These are phyloP conservation scores for Cordyceps sp. DNA, from an alignment of 2,329 filamentous ascomycete genomes.

Conservation along the genomic window DNA sequence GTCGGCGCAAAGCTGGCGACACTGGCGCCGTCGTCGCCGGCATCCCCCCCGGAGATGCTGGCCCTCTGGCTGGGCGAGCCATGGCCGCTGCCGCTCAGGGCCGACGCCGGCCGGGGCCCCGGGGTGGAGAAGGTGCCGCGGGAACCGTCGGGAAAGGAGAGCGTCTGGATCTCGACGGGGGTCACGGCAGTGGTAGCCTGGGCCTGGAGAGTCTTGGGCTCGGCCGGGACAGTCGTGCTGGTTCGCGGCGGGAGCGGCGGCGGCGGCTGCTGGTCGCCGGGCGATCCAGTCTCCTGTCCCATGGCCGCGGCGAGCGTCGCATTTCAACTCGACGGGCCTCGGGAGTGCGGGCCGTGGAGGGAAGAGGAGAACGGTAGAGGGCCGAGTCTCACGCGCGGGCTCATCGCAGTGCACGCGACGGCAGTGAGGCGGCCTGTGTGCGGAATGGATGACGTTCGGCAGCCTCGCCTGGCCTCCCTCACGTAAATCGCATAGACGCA, in stretches of 20 bases:
- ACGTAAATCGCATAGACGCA: too few relatives aligned
- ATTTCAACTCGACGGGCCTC: slow-evolving; percentile 8
- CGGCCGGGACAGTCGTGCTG: slow-evolving; percentile 15
- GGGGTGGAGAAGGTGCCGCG: slow-evolving; percentile 42
- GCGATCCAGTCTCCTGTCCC: slow-evolving; percentile 11
- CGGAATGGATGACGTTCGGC: too few relatives aligned
- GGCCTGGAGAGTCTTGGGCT: slow-evolving; percentile 30
- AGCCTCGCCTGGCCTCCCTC: too few relatives aligned
- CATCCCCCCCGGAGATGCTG: slow-evolving; percentile 14
- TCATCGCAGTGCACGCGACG: too few relatives aligned
- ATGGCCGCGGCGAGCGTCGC: slow-evolving; percentile 11
- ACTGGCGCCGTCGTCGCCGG: slow-evolving; percentile 46
- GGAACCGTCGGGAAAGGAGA: slow-evolving; percentile 54
- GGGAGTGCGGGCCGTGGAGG: too few relatives aligned
- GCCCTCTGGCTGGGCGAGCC: slow-evolving; percentile 18
- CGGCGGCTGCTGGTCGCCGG: slow-evolving; percentile 29
- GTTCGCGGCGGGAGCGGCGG: slow-evolving; percentile 37
- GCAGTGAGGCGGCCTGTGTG: too few relatives aligned
- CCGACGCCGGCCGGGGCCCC: slow-evolving; percentile 17
- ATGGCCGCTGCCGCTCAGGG: slow-evolving; percentile 21
- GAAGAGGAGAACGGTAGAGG: too few relatives aligned
- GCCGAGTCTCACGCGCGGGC: too few relatives aligned
- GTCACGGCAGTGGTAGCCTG: slow-evolving; percentile 76
- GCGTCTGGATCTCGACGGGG: slow-evolving; percentile 61
- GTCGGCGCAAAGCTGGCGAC: slow-evolving; percentile 50